These are phyloP conservation scores for Scolecobasidium constrictum DNA, from an alignment of 2,329 filamentous ascomycete genomes.

Conservation along the genomic window DNA sequence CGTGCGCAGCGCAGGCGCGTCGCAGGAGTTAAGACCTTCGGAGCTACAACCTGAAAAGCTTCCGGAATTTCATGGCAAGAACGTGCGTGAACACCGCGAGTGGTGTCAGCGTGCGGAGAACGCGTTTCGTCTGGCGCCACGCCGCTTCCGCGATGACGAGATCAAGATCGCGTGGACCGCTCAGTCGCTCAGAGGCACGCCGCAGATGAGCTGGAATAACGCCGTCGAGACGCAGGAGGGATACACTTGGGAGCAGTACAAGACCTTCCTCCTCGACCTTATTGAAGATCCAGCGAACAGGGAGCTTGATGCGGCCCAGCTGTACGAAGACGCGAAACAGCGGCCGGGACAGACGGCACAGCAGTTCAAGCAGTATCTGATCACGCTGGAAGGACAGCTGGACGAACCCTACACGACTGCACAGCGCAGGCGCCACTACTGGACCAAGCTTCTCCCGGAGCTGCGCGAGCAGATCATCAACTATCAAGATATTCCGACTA, in stretches of 20 bases:
- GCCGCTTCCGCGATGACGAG: neutral
- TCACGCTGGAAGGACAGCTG: neutral
- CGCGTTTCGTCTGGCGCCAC: constrained; percentile 1
- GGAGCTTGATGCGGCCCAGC: neutral
- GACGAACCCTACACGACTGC: neutral
- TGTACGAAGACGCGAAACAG: constrained; percentile 1
- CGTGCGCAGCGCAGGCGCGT: too few relatives aligned
- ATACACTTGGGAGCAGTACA: constrained; percentile 2
- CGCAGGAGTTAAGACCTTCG: too few relatives aligned
- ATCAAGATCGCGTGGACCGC: neutral
- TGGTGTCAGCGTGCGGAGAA: constrained; percentile 2
- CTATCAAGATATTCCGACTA: constrained; percentile 2
- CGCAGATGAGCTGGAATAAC: neutral
- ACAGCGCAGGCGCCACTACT: neutral
- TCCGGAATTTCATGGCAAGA: constrained; percentile 1
- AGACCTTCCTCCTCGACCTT: neutral
- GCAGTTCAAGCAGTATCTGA: constrained; percentile 5
- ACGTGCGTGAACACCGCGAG: neutral
- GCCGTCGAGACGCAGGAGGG: neutral
- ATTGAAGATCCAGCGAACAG: neutral
- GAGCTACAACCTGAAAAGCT: constrained; percentile 2
- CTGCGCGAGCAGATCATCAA: neutral
- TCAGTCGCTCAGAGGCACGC: neutral
- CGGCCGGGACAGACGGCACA: neutral
- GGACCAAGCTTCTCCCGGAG: neutral